phyloP scores from a whole-genome alignment of 371 early-diverging fungal species.

The Zychaea mexicana region DNA sequence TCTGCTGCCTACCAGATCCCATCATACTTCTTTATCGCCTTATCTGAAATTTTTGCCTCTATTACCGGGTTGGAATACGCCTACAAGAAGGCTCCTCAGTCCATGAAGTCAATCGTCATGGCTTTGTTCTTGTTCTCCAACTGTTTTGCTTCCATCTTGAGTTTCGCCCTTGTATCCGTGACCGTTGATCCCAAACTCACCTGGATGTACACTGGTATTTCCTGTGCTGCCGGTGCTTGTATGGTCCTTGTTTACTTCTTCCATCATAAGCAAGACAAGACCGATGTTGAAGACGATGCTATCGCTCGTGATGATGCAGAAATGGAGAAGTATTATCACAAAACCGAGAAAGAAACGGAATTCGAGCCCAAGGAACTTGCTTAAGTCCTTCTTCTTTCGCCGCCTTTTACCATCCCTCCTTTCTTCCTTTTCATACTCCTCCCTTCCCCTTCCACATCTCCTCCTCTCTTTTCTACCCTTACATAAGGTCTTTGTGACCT shows the following conservation, averaged over 20 bases:
- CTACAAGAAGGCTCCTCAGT: constrained; percentile 76
- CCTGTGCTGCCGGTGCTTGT: constrained; percentile 18
- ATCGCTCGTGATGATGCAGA: constrained; percentile 17
- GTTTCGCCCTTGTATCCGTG: constrained; percentile 67
- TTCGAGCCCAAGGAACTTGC: constrained; percentile 1
- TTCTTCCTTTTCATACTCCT: too few species aligned
- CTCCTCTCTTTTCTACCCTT: too few species aligned
- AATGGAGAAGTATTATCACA: constrained; percentile 5
- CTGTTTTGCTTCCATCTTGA: constrained; percentile 68
- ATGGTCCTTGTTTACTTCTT: constrained; percentile 16
- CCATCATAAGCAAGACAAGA: constrained; percentile 22
- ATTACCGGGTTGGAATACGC: constrained; percentile 82
- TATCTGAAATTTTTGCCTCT: constrained; percentile 71
- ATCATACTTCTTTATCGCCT: constrained; percentile 61
- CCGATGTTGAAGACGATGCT: constrained; percentile 28
- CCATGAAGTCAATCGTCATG: constrained; percentile 80
- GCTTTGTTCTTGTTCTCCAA: constrained; percentile 73
- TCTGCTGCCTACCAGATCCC: constrained; percentile 68
- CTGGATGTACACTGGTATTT: constrained; percentile 65
- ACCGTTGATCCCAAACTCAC: constrained; percentile 68
- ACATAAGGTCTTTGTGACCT: too few species aligned
- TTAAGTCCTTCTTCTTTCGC: background rate
- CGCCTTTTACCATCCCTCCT: too few species aligned
- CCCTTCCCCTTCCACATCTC: too few species aligned
- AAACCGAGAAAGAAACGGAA: constrained; percentile 3